These are phyloP conservation scores for Diphasiastrum complanatum DNA, from an alignment of 83 land plant genomes.

Conservation along the genomic window DNA sequence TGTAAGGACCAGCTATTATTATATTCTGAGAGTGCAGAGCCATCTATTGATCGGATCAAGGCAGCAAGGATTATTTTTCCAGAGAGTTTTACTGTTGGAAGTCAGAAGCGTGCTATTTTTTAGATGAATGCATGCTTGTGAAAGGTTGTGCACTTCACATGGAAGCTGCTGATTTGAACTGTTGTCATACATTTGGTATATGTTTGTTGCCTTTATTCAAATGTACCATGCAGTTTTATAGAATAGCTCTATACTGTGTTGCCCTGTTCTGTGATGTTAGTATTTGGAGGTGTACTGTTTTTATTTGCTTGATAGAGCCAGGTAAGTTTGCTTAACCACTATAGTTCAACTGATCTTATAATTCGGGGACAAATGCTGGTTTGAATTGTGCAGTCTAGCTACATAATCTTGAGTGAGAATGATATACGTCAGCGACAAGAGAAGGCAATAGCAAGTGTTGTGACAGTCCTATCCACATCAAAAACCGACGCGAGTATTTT, in stretches of 20 bases:
- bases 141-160: no score
- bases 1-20: no score
- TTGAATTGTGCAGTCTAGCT: conserved; percentile 39
- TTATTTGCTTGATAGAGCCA: background rate
- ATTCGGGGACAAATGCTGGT: background rate
- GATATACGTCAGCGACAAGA: conserved; percentile 71
- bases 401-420: conserved; percentile 57
- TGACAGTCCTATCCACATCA: conserved; percentile 65
- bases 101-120: no score
- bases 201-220: background rate
- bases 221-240: background rate
- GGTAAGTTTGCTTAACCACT: no score
- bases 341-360: no score
- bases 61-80: no score
- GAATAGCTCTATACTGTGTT: background rate
- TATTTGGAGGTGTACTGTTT: background rate
- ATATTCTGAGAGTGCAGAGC: no score
- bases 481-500: conserved; percentile 51
- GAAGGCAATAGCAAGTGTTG: conserved; percentile 53
- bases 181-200: no score
- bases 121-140: no score
- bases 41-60: no score
- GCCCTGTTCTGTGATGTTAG: background rate
- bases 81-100: no score
- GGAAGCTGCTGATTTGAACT: no score